Conservation (phyloP, 1,284 basidiomycete species). For the Caloboletus firmus region DNA sequence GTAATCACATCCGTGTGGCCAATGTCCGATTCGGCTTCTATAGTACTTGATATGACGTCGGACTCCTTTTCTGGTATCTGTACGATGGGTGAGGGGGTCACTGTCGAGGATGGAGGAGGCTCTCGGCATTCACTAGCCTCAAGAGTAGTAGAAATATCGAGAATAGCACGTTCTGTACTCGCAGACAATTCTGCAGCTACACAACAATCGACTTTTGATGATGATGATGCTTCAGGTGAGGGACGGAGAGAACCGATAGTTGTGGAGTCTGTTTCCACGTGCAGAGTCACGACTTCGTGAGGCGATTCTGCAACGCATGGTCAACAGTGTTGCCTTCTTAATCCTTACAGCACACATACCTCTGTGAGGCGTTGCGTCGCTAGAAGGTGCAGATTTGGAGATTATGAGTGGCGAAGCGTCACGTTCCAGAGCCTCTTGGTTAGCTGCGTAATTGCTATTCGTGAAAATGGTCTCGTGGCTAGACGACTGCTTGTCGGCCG, state of each 20-base stretch:
- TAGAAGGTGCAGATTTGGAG: conserved; percentile 8
- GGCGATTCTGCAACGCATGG: conserved; percentile 14
- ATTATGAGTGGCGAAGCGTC: conserved; percentile 4
- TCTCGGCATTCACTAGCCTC: conserved; percentile 7
- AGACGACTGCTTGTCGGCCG: conserved; percentile 14
- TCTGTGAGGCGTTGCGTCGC: conserved; percentile 5
- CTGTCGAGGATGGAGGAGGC: conserved; percentile 13
- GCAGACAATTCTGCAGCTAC: conserved; percentile 5
- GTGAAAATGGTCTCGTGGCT: conserved; percentile 25
- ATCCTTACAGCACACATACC: conserved; percentile 16
- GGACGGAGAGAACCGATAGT: conserved; percentile 2
- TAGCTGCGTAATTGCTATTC: conserved; percentile 15
- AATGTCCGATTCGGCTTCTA: conserved; percentile 8
- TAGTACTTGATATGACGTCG: conserved; percentile 14
- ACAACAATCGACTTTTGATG: conserved; percentile 3
- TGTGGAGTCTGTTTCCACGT: conserved; percentile 13
- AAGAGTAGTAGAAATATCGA: conserved; percentile 7
- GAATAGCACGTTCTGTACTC: conserved; percentile 10
- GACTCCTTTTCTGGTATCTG: conserved; percentile 18
- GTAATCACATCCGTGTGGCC: conserved; percentile 11
- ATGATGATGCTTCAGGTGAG: conserved; percentile 4
- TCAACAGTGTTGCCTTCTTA: conserved; percentile 12
- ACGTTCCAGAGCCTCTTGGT: conserved; percentile 8
- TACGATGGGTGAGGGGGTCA: conserved; percentile 10
- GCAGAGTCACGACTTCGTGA: conserved; percentile 9